Evolutionary conservation across 208 protist species (phyloP), one percentile per base, ranked within the genome.

Genomic region (Porcisia deanei): DNA sequence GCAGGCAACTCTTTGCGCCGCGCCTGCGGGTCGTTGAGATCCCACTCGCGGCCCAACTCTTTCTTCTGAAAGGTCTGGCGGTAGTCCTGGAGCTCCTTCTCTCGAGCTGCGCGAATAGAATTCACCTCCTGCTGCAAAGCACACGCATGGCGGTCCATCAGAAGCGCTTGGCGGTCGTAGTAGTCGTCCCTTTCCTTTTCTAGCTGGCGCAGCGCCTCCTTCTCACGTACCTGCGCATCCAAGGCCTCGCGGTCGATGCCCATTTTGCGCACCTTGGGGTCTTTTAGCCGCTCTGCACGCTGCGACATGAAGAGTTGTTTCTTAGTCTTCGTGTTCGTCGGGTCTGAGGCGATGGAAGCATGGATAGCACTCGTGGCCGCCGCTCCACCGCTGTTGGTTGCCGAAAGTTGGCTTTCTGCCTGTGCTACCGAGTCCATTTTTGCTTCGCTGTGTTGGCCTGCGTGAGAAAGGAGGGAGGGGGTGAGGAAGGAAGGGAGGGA

Each of bases 191-290:
- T 81, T 70, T 97, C 92, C 75, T 95, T 87, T 73, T 98, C 94
- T 6, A 97, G 75, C 25, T 76, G 84, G 9, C 90, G 84, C 49
- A 97, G 79, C 22, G 87, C 70, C 60, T 97, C 89, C 83, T 96
- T 98, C 73, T 98, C 94, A 37, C 89, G 85, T 60, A 98, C 91
- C 87, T 98, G 96, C 68, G 89, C 90, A 70, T 98, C 92, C 45
- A 98, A 79, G 18, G 91, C 94, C 73, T 94, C 82, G 58, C 90
- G 90, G 73, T 98, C 96, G 60, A 98, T 94, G 59, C 96, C 96
- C 88, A 98, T 98, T 41, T 94, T 88, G 53, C 94, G 91, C 67
- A 92, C 64, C 75, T 98, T 98, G 1, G 95, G 92, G 82, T 98
- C 95, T 72, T 92, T 91, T 22, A 98, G 86, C 30, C 96, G 91